phyloP scores from a whole-genome alignment of 306 rosid species.

The Medicago lupulina region DNA sequence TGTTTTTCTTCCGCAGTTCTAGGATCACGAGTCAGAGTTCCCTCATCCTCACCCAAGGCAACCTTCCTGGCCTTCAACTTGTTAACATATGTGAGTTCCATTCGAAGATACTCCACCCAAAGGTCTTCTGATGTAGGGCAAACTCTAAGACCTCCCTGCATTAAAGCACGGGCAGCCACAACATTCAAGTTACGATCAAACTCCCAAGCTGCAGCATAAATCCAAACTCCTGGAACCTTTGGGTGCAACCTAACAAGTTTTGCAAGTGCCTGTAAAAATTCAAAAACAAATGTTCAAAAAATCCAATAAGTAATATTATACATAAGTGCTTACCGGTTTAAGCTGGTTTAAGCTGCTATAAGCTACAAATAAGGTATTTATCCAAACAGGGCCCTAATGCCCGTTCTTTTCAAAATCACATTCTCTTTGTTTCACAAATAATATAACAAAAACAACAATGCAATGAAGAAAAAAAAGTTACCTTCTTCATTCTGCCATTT shows the following conservation, averaged over 20 bases:
- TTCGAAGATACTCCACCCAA: constrained; percentile 93
- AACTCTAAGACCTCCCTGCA: constrained; percentile 87
- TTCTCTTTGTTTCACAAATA: too few relatives aligned
- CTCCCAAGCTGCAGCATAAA: constrained; percentile 99
- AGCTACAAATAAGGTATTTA: too few relatives aligned
- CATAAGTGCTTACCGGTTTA: too few relatives aligned
- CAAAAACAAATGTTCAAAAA: not conserved
- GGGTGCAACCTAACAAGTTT: constrained; percentile 84
- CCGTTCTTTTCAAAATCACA: too few relatives aligned
- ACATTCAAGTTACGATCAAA: constrained; percentile 84
- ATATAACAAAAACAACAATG: too few relatives aligned
- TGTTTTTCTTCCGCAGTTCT: constrained; percentile 62
- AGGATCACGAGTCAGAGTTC: constrained; percentile 56
- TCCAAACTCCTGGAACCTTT: constrained; percentile 87
- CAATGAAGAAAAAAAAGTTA: not conserved
- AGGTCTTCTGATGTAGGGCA: constrained; percentile 81
- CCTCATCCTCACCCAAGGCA: constrained; percentile 90
- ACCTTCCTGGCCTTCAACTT: constrained; percentile 90
- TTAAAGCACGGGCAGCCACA: constrained; percentile 82
- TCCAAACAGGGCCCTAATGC: too few relatives aligned
- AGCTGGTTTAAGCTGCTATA: too few relatives aligned
- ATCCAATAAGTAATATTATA: not conserved
- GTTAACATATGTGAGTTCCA: constrained; percentile 89
- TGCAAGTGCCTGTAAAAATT: constrained; percentile 68
- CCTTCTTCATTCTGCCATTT: constrained; percentile 90